Base-by-base conservation (phyloP, 805 yeast species). In the Starmera caribaea region DNA sequence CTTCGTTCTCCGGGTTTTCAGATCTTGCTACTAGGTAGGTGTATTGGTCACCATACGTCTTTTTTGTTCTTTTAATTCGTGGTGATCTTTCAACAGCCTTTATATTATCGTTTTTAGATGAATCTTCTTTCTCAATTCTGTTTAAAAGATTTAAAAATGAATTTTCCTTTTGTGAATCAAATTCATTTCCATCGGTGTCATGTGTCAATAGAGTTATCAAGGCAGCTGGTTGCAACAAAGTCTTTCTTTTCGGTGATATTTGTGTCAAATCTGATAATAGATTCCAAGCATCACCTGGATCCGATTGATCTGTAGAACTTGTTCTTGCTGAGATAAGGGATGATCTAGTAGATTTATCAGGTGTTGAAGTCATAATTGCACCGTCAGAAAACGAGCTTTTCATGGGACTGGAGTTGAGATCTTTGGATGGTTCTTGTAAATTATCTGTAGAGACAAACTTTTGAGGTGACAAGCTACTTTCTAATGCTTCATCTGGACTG, bases 11-110 rank as follows among this genome's bases (percentile, higher is more conserved):
- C 8, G 8, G 6, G 8, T 21, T 21, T 21, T 21, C 26, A 5
- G 26, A 3, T 21, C 26, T 21, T 2, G 26, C 26, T 21, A 46
- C 37, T 9, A 45, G 34, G 33, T 40, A 59, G 38, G 58, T 55
- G 42, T 66, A 45, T 8, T 45, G 48, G 7, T 27, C 24, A 2
- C 67, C 66, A 41, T 64, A 63, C 8, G 53, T 54, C 32, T 36
- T 45, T 33, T 14, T 26, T 24, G 45, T 24, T 39, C 45, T 38
- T 38, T 42, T 44, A 11, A 41, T 16, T 34, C 37, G 31, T 33
- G 46, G 45, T 16, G 41, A 39, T 30, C 35, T 33, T 13, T 31
- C 12, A 31, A 14, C 4, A 14, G 33, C 9, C 11, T 31, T 16
- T 14, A 17, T 10, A 31, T 31, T 21, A 15, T 31, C 13, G 4